A percentile compares a stretch with the other conserved stretches of the same genome.
These are phyloP conservation scores for Diplodia scrobiculata DNA, from an alignment of 2,329 filamentous ascomycete species.

Conservation along the genomic window DNA sequence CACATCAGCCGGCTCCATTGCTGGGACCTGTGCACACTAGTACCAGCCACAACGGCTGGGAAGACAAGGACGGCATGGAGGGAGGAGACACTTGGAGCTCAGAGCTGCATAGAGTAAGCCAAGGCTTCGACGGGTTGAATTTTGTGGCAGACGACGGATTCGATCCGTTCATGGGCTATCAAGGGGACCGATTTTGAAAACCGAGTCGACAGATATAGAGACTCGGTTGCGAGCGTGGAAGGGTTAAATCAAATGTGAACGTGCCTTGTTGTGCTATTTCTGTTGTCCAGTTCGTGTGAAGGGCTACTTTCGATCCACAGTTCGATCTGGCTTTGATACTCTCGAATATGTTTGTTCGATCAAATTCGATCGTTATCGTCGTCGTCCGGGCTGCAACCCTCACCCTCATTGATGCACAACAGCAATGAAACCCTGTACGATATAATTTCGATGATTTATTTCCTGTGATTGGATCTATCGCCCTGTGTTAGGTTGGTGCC, in stretches of 20 bases:
- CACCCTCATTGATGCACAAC: not conserved
- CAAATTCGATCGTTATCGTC: not conserved
- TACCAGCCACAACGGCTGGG: conserved; percentile 24
- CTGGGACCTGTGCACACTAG: conserved; percentile 34
- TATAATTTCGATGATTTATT: not conserved
- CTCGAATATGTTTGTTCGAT: not conserved
- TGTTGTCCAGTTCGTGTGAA: not conserved
- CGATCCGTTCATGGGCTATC: conserved; percentile 36
- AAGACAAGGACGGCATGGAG: not conserved
- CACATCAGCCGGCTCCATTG: conserved; percentile 34
- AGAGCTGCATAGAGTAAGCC: conserved; percentile 30
- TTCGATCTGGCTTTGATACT: not conserved
- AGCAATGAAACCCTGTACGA: not conserved
- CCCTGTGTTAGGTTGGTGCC: not conserved
- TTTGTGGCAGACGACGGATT: conserved; percentile 34
- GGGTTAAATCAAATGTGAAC: not conserved
- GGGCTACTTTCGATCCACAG: not conserved
- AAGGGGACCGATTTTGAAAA: conserved; percentile 6
- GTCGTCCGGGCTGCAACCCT: not conserved
- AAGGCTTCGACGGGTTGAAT: conserved; percentile 34
- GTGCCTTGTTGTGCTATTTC: not conserved
- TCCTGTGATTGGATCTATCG: not conserved
- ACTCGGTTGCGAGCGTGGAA: not conserved
- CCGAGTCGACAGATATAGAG: not conserved
- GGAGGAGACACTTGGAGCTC: conserved; percentile 30